phyloP scores from a whole-genome alignment of 352 stramenopile genomes.

The Globisporangium paroecandrum region DNA sequence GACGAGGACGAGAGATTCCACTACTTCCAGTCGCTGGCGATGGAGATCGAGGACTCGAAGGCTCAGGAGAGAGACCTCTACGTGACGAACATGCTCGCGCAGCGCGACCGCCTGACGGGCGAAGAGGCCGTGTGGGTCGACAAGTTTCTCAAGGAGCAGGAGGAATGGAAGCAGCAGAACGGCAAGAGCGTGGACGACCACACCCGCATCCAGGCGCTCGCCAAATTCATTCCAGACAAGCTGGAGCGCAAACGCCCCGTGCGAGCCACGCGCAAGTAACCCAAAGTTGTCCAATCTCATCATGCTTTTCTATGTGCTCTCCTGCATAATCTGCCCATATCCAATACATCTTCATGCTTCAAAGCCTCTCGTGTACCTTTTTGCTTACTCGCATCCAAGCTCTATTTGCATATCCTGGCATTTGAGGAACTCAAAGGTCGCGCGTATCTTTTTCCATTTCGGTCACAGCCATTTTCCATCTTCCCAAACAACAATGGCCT shows the following conservation, averaged over 20 bases:
- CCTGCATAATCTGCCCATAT: background rate
- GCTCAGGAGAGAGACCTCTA: constrained; percentile 23
- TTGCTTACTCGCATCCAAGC: background rate
- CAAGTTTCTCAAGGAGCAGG: constrained; percentile 25
- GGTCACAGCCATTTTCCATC: background rate
- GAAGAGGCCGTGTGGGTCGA: constrained; percentile 32
- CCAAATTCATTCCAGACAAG: constrained; percentile 13
- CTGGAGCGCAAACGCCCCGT: constrained; percentile 12
- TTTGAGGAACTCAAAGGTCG: constrained; percentile 3
- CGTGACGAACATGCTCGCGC: constrained; percentile 26
- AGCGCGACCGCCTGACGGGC: constrained; percentile 16
- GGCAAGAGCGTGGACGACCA: constrained; percentile 29
- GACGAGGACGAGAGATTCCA: constrained; percentile 8
- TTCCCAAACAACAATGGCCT: background rate
- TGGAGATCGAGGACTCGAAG: constrained; percentile 9
- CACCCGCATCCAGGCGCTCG: background rate
- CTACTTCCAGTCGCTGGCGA: constrained; percentile 13
- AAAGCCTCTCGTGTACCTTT: background rate
- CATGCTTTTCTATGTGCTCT: background rate
- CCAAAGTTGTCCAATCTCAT: background rate
- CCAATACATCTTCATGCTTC: background rate
- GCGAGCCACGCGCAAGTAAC: constrained; percentile 8
- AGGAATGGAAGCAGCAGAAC: constrained; percentile 28
- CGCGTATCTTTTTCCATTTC: background rate
- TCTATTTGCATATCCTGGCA: background rate